Evolutionary conservation across 306 rosid genomes (phyloP).

Genomic region (Castanea sativa): DNA sequence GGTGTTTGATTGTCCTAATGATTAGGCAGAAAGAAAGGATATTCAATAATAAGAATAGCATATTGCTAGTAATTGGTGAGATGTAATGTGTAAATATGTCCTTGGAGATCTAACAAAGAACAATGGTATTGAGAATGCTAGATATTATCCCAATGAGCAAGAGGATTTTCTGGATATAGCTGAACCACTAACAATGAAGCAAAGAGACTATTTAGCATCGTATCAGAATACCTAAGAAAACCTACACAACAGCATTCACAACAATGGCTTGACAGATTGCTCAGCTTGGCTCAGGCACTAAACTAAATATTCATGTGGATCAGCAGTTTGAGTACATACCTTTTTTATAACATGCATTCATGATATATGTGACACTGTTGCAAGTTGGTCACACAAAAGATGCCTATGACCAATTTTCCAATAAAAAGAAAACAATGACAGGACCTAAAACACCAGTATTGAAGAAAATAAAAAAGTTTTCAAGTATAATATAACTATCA

Average conservation of each 20-base stretch:
- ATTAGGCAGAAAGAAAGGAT: slow-evolving; percentile 26
- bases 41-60: slow-evolving; percentile 11
- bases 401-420: neutral
- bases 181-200: neutral
- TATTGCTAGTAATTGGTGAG: neutral
- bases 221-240: neutral
- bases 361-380: neutral
- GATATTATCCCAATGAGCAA: neutral
- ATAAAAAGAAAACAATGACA: no score
- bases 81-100: neutral
- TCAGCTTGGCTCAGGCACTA: neutral
- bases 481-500: neutral
- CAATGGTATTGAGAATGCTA: neutral
- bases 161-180: neutral
- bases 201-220: neutral
- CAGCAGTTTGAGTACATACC: neutral
- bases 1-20: slow-evolving; percentile 35
- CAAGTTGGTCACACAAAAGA: neutral
- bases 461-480: neutral
- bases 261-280: neutral
- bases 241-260: neutral
- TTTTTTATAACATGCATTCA: neutral
- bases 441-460: neutral
- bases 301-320: neutral
- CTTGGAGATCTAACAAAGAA: neutral